Percentiles rank a stretch among this genome's conserved stretches.
phyloP scores from a whole-genome alignment of 2,329 filamentous ascomycete genomes.

The Talaromyces atroroseus region DNA sequence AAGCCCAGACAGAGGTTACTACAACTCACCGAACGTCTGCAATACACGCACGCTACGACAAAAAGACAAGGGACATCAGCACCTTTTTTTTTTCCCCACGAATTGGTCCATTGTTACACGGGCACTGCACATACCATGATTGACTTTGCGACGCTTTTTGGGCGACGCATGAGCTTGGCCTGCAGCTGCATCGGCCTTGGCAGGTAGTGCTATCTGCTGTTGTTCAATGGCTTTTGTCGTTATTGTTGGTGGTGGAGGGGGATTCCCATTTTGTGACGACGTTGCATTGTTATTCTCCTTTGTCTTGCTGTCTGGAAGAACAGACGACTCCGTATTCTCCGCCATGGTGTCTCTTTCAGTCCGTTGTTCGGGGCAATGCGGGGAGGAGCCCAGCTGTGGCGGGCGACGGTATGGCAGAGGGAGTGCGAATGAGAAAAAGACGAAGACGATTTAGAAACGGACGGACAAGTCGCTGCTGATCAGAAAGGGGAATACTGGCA shows the following conservation, averaged over 20 bases:
- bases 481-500: background rate
- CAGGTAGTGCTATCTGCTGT: constrained; percentile 21
- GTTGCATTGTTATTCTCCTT: constrained; percentile 5
- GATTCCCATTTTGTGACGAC: constrained; percentile 24
- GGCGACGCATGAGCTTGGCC: constrained; percentile 48
- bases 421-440: background rate
- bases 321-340: background rate
- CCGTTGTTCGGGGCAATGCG: background rate
- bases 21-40: constrained; percentile 78
- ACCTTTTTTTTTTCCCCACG: background rate
- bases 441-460: background rate
- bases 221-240: constrained; percentile 15
- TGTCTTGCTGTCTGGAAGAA: background rate
- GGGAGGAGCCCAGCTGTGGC: background rate
- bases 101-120: constrained; percentile 11
- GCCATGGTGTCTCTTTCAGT: background rate
- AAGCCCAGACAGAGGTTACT: background rate
- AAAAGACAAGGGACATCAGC: constrained; percentile 19
- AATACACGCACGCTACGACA: constrained; percentile 75
- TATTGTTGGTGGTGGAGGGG: constrained; percentile 1
- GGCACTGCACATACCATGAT: constrained; percentile 61
- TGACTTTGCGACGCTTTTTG: constrained; percentile 83
- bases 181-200: constrained; percentile 30
- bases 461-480: background rate
- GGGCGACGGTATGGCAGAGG: background rate